These are phyloP conservation scores for Magnolia changhungtana DNA, from an alignment of 164 flowering plant genomes.

Conservation along the genomic window DNA sequence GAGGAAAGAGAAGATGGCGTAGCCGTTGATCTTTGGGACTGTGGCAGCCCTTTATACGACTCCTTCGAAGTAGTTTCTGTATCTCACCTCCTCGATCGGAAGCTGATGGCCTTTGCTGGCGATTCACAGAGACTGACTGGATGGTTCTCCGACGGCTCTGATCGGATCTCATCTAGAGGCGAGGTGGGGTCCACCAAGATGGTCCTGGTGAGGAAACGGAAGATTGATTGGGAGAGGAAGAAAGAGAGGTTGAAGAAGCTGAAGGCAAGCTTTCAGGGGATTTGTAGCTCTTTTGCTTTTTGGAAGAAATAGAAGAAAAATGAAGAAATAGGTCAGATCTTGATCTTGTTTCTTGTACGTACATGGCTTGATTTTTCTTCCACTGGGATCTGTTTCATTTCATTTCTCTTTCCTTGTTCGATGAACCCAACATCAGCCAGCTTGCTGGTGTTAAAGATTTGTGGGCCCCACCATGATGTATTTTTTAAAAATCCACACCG, in stretches of 20 bases:
- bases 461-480: too few species aligned
- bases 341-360: too few species aligned
- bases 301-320: background rate
- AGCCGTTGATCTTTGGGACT: background rate
- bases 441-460: too few species aligned
- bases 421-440: too few species aligned
- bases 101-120: background rate
- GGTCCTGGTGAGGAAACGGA: constrained; percentile 1
- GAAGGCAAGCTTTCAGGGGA: background rate
- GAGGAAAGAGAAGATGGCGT: background rate
- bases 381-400: too few species aligned
- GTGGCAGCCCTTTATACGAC: constrained; percentile 7
- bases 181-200: background rate
- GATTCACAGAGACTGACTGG: too few species aligned
- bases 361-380: too few species aligned
- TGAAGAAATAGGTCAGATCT: too few species aligned
- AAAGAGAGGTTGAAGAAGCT: background rate
- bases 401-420: too few species aligned
- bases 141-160: background rate
- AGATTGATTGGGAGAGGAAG: background rate
- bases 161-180: too few species aligned
- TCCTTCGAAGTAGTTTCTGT: constrained; percentile 5
- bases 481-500: too few species aligned
- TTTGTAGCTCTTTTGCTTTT: background rate
- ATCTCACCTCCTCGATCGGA: background rate